phyloP scores from a whole-genome alignment of 768 basidiomycete species.

The Cystofilobasidium macerans region DNA sequence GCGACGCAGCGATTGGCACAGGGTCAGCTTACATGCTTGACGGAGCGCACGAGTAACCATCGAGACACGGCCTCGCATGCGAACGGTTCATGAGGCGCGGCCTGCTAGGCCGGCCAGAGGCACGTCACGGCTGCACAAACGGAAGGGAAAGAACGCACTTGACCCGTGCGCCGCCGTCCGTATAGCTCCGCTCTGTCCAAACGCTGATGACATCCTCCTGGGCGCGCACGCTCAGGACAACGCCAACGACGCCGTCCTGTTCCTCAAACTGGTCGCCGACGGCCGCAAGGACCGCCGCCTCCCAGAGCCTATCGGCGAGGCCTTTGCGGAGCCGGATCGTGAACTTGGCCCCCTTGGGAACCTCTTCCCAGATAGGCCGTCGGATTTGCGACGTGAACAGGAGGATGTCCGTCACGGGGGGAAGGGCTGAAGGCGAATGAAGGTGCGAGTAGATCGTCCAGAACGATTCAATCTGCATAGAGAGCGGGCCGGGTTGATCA shows the following conservation, averaged over 20 bases:
- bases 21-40: too few species aligned
- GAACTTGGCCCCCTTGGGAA: conserved; percentile 43
- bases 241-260: conserved; percentile 62
- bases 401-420: conserved; percentile 86
- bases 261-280: conserved; percentile 80
- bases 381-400: conserved; percentile 51
- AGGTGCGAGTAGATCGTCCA: conserved; percentile 92
- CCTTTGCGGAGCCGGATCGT: conserved; percentile 86
- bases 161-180: conserved; percentile 65
- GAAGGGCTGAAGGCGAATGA: conserved; percentile 65
- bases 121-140: too few species aligned
- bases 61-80: too few species aligned
- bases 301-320: conserved; percentile 80
- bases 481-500: neutral
- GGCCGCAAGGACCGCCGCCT: conserved; percentile 64
- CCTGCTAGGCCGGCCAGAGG: conserved; percentile 4
- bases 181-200: conserved; percentile 76
- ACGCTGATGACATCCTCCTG: conserved; percentile 87
- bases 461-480: conserved; percentile 72
- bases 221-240: conserved; percentile 77
- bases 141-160: conserved; percentile 46
- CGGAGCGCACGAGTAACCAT: too few species aligned
- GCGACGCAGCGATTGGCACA: neutral
- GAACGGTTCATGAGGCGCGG: too few species aligned
- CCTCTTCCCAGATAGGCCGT: conserved; percentile 92